A percentile compares a stretch with the other conserved stretches of the same genome.
phyloP scores from a whole-genome alignment of 2,329 filamentous ascomycete genomes.

The Nannizziopsis barbatae region DNA sequence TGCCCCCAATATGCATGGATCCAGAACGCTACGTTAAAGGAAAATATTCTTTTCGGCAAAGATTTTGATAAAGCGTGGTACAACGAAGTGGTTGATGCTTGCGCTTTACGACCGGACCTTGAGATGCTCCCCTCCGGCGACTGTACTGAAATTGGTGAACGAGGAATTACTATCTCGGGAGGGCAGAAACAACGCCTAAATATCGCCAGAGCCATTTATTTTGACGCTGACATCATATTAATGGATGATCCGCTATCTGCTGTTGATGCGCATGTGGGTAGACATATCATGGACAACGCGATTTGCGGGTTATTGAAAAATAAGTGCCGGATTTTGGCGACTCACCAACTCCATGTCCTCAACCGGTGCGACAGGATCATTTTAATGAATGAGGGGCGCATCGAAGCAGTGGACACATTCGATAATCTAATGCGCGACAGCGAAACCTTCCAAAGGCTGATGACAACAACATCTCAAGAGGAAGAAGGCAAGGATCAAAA shows the following conservation, averaged over 20 bases:
- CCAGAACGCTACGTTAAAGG: slow-evolving; percentile 73
- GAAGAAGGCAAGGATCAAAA: slow-evolving; percentile 36
- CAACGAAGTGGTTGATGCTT: slow-evolving; percentile 69
- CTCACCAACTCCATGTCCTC: slow-evolving; percentile 88
- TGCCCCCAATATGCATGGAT: slow-evolving; percentile 98
- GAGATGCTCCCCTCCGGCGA: slow-evolving; percentile 90
- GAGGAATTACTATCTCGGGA: slow-evolving; percentile 88
- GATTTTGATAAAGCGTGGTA: slow-evolving; percentile 68
- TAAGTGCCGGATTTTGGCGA: slow-evolving; percentile 84
- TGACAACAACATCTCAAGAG: slow-evolving; percentile 66
- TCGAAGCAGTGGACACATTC: slow-evolving; percentile 80
- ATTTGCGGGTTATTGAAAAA: slow-evolving; percentile 79
- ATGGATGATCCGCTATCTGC: slow-evolving; percentile 54
- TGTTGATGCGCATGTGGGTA: slow-evolving; percentile 48
- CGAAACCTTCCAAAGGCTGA: slow-evolving; percentile 65
- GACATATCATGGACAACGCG: slow-evolving; percentile 79
- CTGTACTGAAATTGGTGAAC: slow-evolving; percentile 83
- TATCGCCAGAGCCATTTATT: slow-evolving; percentile 69
- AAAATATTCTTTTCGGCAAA: slow-evolving; percentile 88
- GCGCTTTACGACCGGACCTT: slow-evolving; percentile 71
- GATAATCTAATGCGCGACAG: slow-evolving; percentile 73
- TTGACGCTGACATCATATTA: slow-evolving; percentile 50
- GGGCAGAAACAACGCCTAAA: slow-evolving; percentile 93
- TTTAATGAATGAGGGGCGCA: slow-evolving; percentile 77
- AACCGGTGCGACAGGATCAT: slow-evolving; percentile 84